Base-by-base conservation (phyloP, 2,329 filamentous ascomycete species). In the Cadophora sp. region DNA sequence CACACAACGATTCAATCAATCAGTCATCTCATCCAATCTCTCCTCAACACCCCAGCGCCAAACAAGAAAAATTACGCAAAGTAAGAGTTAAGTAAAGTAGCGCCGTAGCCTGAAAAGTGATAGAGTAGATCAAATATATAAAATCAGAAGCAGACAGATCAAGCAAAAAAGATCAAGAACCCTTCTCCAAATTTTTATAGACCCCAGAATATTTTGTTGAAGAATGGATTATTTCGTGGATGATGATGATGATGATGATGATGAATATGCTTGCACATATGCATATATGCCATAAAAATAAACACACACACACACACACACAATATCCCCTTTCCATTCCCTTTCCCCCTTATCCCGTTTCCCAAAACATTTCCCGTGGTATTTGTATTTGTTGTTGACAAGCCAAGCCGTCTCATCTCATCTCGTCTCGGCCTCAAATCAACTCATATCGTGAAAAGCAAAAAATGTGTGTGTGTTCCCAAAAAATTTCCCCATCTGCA, bases 11-110 rank as follows among this genome's bases (percentile, higher is more conserved):
- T n/a, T n/a, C n/a, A n/a, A n/a, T n/a, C n/a, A n/a, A 6, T 30
- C 27, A 30, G 27, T 39, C 36, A 39, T 39, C 30, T 33, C 30
- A 5, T 33, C 30, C 30, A 4, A 13, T 20, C 53, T 22, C 30
- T 22, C 30, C 30, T 24, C 33, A 60, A 53, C 30, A 59, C 56
- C 56, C 56, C 56, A 55, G 63, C 63, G 63, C 63, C 63, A 65
- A 65, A 43, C 50, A 53, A 33, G 14, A n/a, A 8, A n/a, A n/a
- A n/a, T n/a, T n/a, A n/a, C n/a, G n/a, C n/a, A n/a, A n/a, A n/a
- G n/a, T n/a, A n/a, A n/a, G n/a, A n/a, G n/a, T n/a, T 13, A 39
- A 39, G 36, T 39, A 39, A 51, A 33, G 50, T 53, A 53, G 50
- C 50, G 50, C 50, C 18, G n/a, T 41, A 47, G 48, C 18, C n/a